Percentiles rank a stretch among this genome's conserved stretches.
Evolutionary conservation across 495 filamentous ascomycete genomes (phyloP).

Genomic region (Neurospora africana): DNA sequence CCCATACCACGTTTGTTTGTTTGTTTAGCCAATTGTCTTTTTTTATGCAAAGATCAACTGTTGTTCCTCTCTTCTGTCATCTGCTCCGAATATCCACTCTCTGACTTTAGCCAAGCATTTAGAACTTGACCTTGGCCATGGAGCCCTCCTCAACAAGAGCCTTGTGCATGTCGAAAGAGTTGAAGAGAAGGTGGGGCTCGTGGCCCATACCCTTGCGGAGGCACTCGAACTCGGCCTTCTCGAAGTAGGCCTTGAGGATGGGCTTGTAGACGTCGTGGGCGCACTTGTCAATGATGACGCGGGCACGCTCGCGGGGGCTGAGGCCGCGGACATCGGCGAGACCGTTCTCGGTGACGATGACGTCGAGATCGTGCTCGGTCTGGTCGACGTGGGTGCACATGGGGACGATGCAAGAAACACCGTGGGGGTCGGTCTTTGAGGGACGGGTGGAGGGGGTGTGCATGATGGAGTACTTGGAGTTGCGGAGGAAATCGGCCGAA

Average conservation of each 20-base stretch:
- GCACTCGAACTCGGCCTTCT: conserved; percentile 80
- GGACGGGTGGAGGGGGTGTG: conserved; percentile 77
- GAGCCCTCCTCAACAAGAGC: conserved; percentile 70
- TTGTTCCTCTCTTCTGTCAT: neutral
- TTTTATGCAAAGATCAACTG: neutral
- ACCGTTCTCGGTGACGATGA: conserved; percentile 80
- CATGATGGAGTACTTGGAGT: conserved; percentile 84
- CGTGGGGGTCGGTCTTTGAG: conserved; percentile 70
- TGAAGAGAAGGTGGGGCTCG: conserved; percentile 77
- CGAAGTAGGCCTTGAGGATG: conserved; percentile 74
- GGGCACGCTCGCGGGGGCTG: conserved; percentile 67
- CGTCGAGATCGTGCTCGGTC: conserved; percentile 84
- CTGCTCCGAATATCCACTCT: neutral
- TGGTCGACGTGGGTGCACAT: conserved; percentile 92
- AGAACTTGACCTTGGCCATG: conserved; percentile 61
- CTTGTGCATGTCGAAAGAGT: conserved; percentile 84
- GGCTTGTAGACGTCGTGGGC: conserved; percentile 80
- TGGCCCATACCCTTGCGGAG: conserved; percentile 82
- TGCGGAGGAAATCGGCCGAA: conserved; percentile 79
- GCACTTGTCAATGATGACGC: conserved; percentile 81
- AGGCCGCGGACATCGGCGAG: conserved; percentile 79
- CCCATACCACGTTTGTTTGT: neutral
- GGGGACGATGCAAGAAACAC: conserved; percentile 79
- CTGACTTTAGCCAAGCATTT: neutral
- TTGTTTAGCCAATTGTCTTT: neutral